Evolutionary conservation across 2,329 filamentous ascomycete genomes (phyloP), one percentile per base, ranked within the genome.

Genomic region (Metarhizium rileyi): DNA sequence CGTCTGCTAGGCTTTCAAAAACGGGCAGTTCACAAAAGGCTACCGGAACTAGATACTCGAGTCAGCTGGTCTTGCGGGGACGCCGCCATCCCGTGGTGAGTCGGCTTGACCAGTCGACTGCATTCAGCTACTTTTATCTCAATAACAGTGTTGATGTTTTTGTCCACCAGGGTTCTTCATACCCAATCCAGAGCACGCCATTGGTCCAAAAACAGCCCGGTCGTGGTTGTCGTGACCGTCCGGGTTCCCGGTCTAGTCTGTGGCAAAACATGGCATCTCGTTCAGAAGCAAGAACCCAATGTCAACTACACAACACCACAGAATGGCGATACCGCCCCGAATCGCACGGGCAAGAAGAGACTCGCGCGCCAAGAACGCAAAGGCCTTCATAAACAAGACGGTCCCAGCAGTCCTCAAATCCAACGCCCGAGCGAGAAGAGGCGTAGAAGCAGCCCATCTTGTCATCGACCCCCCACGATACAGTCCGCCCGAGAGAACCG

Each of bases 301-400:
- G 44, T 22, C 25, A 20, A 22, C 27, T 22, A 40, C n/a, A 40
- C 36, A 9, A 35, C 18, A 47, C 28, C 22, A 47, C 30, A 47
- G 26, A 20, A 47, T 47, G 45, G 8, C 30, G 4, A n/a, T 38
- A 25, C 45, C 45, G 45, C 45, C 45, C 0, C 28, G 45, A 25
- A 47, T 47, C 9, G 45, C 38, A 14, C 38, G 38, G 23, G 47
- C 27, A 6, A 25, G 40, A 22, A 42, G 47, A 23, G 62, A 63
- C 33, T 64, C 67, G 2, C 73, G 76, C 33, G 72, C 83, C 14
- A 81, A 81, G 56, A 68, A 70, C 50, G 78, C 78, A 27, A 76
- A 74, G 48, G 68, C 74, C 8, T 81, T 80, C 3, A 63, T 83
- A 52, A 81, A 82, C 61, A 76, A 76, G 57, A 68, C 71, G n/a